phyloP scores from a whole-genome alignment of 345 rosid species.

The Brassica nigra region DNA sequence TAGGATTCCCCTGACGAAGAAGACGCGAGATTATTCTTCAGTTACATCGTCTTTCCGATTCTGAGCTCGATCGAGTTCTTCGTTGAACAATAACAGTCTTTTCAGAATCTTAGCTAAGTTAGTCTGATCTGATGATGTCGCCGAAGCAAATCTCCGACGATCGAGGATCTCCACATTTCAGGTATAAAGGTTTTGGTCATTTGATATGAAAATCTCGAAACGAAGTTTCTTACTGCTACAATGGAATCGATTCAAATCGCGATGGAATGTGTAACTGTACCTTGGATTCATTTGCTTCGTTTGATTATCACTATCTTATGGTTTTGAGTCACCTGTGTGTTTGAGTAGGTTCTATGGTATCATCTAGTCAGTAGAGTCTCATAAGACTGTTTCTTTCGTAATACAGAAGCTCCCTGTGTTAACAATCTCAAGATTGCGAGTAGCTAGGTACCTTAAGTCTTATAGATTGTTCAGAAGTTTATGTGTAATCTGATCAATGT shows the following conservation, averaged over 20 bases:
- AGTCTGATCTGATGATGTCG: slow-evolving; percentile 57
- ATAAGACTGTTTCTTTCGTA: too few relatives aligned
- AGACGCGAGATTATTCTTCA: slow-evolving; percentile 1
- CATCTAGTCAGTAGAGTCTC: not conserved
- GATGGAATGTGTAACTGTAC: not conserved
- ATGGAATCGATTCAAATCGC: not conserved
- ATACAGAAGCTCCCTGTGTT: not conserved
- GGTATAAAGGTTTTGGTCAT: slow-evolving; percentile 32
- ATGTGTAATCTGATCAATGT: too few relatives aligned
- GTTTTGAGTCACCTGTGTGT: too few relatives aligned
- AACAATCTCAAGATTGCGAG: not conserved
- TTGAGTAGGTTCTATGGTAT: not conserved
- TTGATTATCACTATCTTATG: too few relatives aligned
- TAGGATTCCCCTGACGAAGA: too few relatives aligned
- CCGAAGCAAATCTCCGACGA: slow-evolving; percentile 72
- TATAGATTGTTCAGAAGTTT: too few relatives aligned
- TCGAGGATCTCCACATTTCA: slow-evolving; percentile 73
- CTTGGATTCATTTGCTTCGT: not conserved
- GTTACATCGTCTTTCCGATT: not conserved
- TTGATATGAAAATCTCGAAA: too few relatives aligned
- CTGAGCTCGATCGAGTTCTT: not conserved
- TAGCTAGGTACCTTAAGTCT: too few relatives aligned
- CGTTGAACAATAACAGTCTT: not conserved
- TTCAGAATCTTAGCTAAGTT: not conserved
- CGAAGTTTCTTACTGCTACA: too few relatives aligned